phyloP scores from a whole-genome alignment of 1,284 basidiomycete species.

The Leccinum pachyderme region DNA sequence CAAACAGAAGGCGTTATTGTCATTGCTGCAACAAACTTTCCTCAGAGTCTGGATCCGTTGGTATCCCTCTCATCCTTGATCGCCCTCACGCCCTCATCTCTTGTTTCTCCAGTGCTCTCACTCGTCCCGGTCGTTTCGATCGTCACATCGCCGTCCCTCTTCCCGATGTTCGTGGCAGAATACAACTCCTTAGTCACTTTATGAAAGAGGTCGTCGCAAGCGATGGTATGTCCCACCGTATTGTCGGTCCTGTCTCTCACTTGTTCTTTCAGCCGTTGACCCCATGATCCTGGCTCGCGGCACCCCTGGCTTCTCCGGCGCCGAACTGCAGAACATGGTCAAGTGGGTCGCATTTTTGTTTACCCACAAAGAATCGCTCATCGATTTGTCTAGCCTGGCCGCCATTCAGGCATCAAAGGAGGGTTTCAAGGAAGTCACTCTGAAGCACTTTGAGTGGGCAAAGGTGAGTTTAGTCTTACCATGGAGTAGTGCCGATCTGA shows the following conservation, averaged over 20 bases:
- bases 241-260: conserved; percentile 1
- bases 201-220: conserved; percentile 76
- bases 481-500: not conserved
- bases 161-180: conserved; percentile 84
- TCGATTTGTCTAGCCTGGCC: conserved; percentile 56
- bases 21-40: conserved; percentile 95
- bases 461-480: conserved; percentile 49
- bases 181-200: conserved; percentile 88
- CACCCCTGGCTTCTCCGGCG: conserved; percentile 89
- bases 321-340: conserved; percentile 91
- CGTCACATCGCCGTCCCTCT: conserved; percentile 86
- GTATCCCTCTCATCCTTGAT: conserved; percentile 30
- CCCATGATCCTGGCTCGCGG: conserved; percentile 84
- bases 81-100: conserved; percentile 13
- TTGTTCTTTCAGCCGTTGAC: conserved; percentile 61
- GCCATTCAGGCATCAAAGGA: conserved; percentile 92
- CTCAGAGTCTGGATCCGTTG: conserved; percentile 84
- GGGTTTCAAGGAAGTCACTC: conserved; percentile 64
- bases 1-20: conserved; percentile 91
- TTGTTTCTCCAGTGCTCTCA: conserved; percentile 65
- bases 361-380: not conserved
- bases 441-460: conserved; percentile 94
- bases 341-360: conserved; percentile 57
- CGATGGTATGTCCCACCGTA: conserved; percentile 41
- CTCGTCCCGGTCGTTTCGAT: conserved; percentile 93